These are phyloP conservation scores for Penicillium sp. DNA, from an alignment of 2,329 filamentous ascomycete genomes.

Conservation along the genomic window DNA sequence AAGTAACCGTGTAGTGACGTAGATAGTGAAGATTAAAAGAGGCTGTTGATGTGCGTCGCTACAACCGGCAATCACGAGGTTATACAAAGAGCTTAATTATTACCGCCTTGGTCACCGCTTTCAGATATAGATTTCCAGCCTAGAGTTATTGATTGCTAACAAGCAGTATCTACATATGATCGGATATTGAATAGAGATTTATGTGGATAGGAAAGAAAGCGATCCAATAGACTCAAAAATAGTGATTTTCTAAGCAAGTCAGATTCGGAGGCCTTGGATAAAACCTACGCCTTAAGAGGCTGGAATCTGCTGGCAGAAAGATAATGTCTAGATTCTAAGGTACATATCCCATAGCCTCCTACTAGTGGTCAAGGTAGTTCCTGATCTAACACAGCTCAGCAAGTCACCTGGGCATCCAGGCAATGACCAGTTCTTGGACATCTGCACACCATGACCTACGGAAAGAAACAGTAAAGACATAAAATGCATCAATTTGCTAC, in stretches of 20 bases:
- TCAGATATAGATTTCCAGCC: too few relatives aligned
- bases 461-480: constrained; percentile 14
- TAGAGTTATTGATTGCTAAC: too few relatives aligned
- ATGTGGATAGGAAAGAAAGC: too few relatives aligned
- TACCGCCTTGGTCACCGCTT: too few relatives aligned
- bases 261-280: too few relatives aligned
- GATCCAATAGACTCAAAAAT: too few relatives aligned
- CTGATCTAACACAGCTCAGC: neutral
- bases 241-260: too few relatives aligned
- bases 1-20: neutral
- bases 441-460: neutral
- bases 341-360: neutral
- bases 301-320: too few relatives aligned
- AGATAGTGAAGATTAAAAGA: neutral
- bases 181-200: too few relatives aligned
- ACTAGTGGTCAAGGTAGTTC: neutral
- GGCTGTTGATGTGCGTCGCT: neutral
- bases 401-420: neutral
- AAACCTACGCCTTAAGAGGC: too few relatives aligned
- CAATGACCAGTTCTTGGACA: neutral
- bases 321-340: too few relatives aligned
- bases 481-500: constrained; percentile 29
- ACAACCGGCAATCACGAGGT: neutral
- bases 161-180: too few relatives aligned
- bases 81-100: neutral